phyloP scores from a whole-genome alignment of 371 early-diverging fungal genomes.

The Amoeboaphelidium protococcarum region DNA sequence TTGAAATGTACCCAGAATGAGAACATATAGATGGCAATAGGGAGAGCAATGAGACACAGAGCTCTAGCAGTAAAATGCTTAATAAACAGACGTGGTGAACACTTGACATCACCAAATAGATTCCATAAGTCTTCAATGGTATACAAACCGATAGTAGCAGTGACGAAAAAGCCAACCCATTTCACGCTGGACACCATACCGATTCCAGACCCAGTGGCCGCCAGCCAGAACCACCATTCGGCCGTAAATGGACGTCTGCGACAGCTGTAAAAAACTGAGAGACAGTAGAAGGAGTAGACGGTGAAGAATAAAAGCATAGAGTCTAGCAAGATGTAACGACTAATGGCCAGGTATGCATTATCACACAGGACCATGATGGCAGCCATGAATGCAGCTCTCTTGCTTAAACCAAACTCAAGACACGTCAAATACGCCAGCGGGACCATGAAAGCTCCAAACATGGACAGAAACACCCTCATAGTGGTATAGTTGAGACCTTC shows the following conservation, averaged over 20 bases:
- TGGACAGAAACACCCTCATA: constrained; percentile 8
- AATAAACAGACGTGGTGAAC: not conserved
- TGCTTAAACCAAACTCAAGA: constrained; percentile 2
- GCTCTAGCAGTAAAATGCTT: constrained; percentile 3
- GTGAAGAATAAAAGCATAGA: constrained; percentile 13
- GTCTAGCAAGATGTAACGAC: constrained; percentile 17
- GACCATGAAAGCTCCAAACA: constrained; percentile 11
- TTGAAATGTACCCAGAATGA: constrained; percentile 13
- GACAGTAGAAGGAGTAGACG: constrained; percentile 6
- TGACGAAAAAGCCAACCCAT: constrained; percentile 18
- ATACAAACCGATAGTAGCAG: constrained; percentile 10
- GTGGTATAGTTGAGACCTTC: constrained; percentile 11
- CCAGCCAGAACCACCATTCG: constrained; percentile 2
- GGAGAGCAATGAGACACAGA: constrained; percentile 12
- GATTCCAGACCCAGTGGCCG: constrained; percentile 10
- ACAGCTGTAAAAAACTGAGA: constrained; percentile 4
- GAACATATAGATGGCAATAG: constrained; percentile 10
- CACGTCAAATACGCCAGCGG: constrained; percentile 11
- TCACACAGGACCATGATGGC: constrained; percentile 4
- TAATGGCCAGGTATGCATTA: constrained; percentile 13
- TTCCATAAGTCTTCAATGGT: constrained; percentile 15
- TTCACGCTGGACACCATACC: constrained; percentile 15
- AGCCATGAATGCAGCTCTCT: not conserved
- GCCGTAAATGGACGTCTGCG: not conserved
- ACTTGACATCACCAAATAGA: constrained; percentile 47